Evolutionary conservation across 805 yeast species (phyloP).

Genomic region (Alloascoidea hylecoeti): DNA sequence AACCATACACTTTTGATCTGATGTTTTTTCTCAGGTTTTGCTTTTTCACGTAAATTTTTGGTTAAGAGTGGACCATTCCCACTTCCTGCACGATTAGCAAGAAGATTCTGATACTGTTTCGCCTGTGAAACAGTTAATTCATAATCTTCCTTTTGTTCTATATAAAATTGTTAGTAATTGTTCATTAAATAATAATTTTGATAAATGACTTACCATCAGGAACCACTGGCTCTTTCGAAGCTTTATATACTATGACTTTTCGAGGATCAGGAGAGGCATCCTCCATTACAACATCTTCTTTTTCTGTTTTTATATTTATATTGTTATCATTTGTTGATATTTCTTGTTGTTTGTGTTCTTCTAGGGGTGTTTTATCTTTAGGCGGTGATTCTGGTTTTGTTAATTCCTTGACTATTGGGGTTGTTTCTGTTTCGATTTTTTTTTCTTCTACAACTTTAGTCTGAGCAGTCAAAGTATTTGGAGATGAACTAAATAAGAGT

Average conservation of each 20-base stretch:
- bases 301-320: too few species aligned
- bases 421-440: not conserved
- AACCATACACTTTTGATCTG: conserved; percentile 7
- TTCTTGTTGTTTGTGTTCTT: too few species aligned
- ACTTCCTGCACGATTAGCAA: conserved; percentile 25
- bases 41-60: conserved; percentile 21
- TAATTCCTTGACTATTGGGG: too few species aligned
- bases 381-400: too few species aligned
- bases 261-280: too few species aligned
- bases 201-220: too few species aligned
- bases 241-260: too few species aligned
- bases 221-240: too few species aligned
- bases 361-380: too few species aligned
- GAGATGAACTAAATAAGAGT: conserved; percentile 4
- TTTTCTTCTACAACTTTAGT: not conserved
- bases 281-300: too few species aligned
- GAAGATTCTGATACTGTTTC: conserved; percentile 32
- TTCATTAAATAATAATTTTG: conserved; percentile 7
- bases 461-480: conserved; percentile 4
- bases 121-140: conserved; percentile 41
- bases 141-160: conserved; percentile 22
- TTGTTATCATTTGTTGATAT: too few species aligned
- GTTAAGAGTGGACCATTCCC: conserved; percentile 27
- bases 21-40: conserved; percentile 13
- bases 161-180: conserved; percentile 4